Base-by-base conservation (phyloP, 371 early-diverging fungal genomes). In the Mortierella sp. region DNA sequence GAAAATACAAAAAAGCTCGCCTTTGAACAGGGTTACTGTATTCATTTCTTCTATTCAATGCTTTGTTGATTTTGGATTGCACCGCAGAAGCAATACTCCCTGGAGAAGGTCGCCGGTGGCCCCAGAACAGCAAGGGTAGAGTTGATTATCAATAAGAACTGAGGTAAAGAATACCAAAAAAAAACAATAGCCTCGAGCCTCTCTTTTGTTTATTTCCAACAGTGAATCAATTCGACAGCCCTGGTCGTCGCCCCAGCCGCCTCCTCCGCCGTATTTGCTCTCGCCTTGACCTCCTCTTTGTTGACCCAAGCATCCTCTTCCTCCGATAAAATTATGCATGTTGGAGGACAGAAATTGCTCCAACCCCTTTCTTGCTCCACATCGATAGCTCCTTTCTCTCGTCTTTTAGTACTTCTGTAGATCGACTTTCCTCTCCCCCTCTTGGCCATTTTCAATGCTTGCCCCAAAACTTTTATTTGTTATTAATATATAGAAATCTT, bases 221-320 rank as follows among this genome's bases (percentile, higher is more conserved):
- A 34, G 58, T n/a, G 34, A 31, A 55, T 19, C 58, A 19, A 55
- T 5, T 19, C 29, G 58, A 52, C 1, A 14, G n/a, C 4, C 16
- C 45, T 14, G 45, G 16, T n/a, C 26, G 11, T 11, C 52, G 24
- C 26, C 9, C 19, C 55, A 14, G 19, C 34, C 34, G 29, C n/a
- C n/a, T n/a, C n/a, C n/a, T n/a, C 29, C 58, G 58, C 58, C 31
- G 58, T 34, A 13, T 53, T 29, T 29, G 47, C 58, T 55, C 58
- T 55, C 58, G 58, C 58, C 58, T 55, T 55, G 58, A 55, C 58
- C 58, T 5, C 58, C 4, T 16, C 7, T 4, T 34, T 55, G 34
- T 31, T 55, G 58, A 55, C 58, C 58, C 34, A 55, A 31, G 58
- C 58, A 34, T 19, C 58, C n/a, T n/a, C n/a, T n/a, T n/a, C n/a